phyloP scores from a whole-genome alignment of 257 asterid genomes.

The Vinca minor region DNA sequence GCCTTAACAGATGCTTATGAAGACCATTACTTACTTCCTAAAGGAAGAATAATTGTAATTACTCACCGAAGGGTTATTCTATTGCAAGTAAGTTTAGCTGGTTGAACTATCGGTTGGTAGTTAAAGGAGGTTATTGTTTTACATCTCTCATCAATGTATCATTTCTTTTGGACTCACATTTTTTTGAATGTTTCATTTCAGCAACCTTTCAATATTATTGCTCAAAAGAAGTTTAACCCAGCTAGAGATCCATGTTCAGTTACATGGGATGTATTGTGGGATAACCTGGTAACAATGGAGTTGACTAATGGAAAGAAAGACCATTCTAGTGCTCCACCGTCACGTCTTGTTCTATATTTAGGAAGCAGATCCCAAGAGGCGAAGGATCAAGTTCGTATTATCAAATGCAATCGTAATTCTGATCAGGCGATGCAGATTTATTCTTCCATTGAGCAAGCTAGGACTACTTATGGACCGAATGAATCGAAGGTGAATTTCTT shows the following conservation, averaged over 20 bases:
- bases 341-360: constrained; percentile 65
- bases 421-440: constrained; percentile 76
- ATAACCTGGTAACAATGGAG: constrained; percentile 75
- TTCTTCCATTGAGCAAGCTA: constrained; percentile 74
- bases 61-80: constrained; percentile 84
- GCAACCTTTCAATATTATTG: constrained; percentile 89
- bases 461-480: constrained; percentile 56
- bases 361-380: constrained; percentile 54
- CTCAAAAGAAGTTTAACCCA: constrained; percentile 83
- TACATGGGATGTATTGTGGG: constrained; percentile 86
- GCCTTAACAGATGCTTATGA: constrained; percentile 95
- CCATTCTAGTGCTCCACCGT: constrained; percentile 64
- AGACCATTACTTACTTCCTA: constrained; percentile 81
- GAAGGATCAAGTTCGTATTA: constrained; percentile 68
- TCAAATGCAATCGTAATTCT: constrained; percentile 71
- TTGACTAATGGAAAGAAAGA: constrained; percentile 80
- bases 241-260: constrained; percentile 96
- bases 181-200: constrained; percentile 30
- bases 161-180: constrained; percentile 13
- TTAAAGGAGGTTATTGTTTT: not conserved
- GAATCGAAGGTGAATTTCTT: constrained; percentile 47
- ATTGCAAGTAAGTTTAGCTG: constrained; percentile 57
- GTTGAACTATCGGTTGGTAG: constrained; percentile 2
- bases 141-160: constrained; percentile 1
- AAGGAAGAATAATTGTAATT: constrained; percentile 68